A percentile compares a stretch with the other conserved stretches of the same genome.
Conservation (phyloP, 139 green algal species). For the Volvox africanus region DNA sequence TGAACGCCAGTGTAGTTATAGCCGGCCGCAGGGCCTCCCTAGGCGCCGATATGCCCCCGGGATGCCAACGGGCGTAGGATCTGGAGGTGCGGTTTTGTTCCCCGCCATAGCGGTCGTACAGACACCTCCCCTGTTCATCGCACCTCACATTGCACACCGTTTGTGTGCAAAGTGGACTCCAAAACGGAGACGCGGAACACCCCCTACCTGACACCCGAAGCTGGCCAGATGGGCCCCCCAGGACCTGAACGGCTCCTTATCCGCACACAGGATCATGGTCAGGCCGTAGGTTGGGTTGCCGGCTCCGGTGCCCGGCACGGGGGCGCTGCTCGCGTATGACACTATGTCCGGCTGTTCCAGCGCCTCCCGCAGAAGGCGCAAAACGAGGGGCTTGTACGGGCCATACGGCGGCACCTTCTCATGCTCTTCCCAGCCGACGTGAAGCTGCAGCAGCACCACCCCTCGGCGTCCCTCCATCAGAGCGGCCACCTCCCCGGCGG, state of each 20-base stretch:
- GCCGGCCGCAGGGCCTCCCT: no score
- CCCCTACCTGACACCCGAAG: conserved; percentile 58
- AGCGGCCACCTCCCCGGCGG: conserved; percentile 66
- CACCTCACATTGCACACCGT: no score
- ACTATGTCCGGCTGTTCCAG: conserved; percentile 45
- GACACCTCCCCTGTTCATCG: no score
- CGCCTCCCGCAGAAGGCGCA: conserved; percentile 53
- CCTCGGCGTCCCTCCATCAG: conserved; percentile 59
- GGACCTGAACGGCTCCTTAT: conserved; percentile 65
- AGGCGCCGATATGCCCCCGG: no score
- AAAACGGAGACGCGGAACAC: neutral
- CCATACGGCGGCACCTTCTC: conserved; percentile 58
- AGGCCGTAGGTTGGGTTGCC: conserved; percentile 41
- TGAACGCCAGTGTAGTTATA: no score
- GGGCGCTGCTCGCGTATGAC: conserved; percentile 45
- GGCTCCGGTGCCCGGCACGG: neutral
- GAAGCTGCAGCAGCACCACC: conserved; percentile 70
- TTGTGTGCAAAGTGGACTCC: no score
- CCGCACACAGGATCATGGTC: conserved; percentile 62
- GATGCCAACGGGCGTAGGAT: no score
- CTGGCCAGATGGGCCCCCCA: conserved; percentile 66
- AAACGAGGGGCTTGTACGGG: conserved; percentile 58
- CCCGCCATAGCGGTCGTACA: no score
- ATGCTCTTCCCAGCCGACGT: conserved; percentile 55
- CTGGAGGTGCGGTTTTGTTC: no score